These are phyloP conservation scores for Phytopythium kandeliae DNA, from an alignment of 352 stramenopile genomes.

Conservation along the genomic window DNA sequence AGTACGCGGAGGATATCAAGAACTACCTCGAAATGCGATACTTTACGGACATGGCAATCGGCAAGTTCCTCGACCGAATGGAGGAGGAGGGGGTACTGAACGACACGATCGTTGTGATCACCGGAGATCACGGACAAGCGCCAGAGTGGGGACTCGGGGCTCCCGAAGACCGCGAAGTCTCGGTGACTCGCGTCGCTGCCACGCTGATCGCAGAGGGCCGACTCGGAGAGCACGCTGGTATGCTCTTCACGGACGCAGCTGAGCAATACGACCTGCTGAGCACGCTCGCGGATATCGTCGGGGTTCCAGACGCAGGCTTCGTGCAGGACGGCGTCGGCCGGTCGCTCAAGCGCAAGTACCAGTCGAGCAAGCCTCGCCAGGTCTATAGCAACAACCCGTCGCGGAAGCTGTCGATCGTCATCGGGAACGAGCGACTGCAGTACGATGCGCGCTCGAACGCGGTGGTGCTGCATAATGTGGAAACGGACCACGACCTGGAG, in stretches of 20 bases:
- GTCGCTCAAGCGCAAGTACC: slow-evolving; percentile 48
- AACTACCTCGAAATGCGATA: slow-evolving; percentile 67
- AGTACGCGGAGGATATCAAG: slow-evolving; percentile 37
- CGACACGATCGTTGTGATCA: slow-evolving; percentile 58
- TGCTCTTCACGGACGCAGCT: slow-evolving; percentile 33
- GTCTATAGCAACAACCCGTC: slow-evolving; percentile 54
- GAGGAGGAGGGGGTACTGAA: slow-evolving; percentile 48
- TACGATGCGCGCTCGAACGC: slow-evolving; percentile 29
- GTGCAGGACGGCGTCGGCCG: slow-evolving; percentile 51
- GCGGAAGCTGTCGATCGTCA: slow-evolving; percentile 39
- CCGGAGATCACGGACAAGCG: slow-evolving; percentile 59
- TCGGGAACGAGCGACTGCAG: slow-evolving; percentile 35
- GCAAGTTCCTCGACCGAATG: slow-evolving; percentile 48
- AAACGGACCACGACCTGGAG: slow-evolving; percentile 25
- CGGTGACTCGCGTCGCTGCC: slow-evolving; percentile 32
- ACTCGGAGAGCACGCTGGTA: slow-evolving; percentile 22
- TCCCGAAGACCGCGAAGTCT: slow-evolving; percentile 44
- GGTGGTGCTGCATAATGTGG: slow-evolving; percentile 35
- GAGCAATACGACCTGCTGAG: slow-evolving; percentile 61
- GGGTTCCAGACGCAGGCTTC: slow-evolving; percentile 37
- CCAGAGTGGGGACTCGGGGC: slow-evolving; percentile 39
- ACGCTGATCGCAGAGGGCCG: slow-evolving; percentile 55
- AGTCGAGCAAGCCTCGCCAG: slow-evolving; percentile 13
- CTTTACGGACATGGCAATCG: slow-evolving; percentile 55
- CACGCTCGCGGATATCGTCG: slow-evolving; percentile 63